phyloP scores from a whole-genome alignment of 2,329 filamentous ascomycete genomes.

The Sarocladium kiliense region DNA sequence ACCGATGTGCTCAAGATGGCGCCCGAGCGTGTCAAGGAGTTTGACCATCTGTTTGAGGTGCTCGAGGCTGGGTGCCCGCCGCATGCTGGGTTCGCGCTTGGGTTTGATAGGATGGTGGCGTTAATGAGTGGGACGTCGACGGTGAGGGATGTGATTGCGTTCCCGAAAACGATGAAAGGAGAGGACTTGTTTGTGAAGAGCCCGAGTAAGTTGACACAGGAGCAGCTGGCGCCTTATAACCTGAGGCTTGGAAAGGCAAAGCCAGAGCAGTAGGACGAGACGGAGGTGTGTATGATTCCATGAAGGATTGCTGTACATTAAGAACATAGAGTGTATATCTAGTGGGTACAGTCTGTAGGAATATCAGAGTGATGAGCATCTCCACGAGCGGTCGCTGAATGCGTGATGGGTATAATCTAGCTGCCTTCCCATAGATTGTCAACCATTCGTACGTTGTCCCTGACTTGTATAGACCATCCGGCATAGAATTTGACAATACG shows the following conservation, averaged over 20 bases:
- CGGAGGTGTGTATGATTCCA: neutral
- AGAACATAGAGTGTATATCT: neutral
- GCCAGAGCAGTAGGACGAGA: neutral
- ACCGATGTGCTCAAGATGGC: conserved; percentile 77
- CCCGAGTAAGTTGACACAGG: conserved; percentile 62
- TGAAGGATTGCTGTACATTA: neutral
- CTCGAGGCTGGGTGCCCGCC: conserved; percentile 84
- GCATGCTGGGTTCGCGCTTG: conserved; percentile 88
- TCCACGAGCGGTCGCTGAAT: no score
- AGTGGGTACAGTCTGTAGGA: neutral
- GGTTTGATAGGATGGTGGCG: conserved; percentile 82
- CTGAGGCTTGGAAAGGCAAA: conserved; percentile 22
- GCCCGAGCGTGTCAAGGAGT: conserved; percentile 67
- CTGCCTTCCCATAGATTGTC: no score
- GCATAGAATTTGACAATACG: no score
- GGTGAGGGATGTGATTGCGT: conserved; percentile 91
- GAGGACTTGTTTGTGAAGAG: conserved; percentile 80
- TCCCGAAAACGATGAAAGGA: conserved; percentile 88
- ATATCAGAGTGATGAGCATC: no score
- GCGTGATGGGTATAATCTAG: no score
- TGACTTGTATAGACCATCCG: no score
- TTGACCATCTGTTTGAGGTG: conserved; percentile 78
- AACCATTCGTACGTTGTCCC: no score
- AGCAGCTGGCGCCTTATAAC: conserved; percentile 45
- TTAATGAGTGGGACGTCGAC: conserved; percentile 71